Conservation (phyloP, 192 early-diverging fungal species). For the Backusella macrospora region DNA sequence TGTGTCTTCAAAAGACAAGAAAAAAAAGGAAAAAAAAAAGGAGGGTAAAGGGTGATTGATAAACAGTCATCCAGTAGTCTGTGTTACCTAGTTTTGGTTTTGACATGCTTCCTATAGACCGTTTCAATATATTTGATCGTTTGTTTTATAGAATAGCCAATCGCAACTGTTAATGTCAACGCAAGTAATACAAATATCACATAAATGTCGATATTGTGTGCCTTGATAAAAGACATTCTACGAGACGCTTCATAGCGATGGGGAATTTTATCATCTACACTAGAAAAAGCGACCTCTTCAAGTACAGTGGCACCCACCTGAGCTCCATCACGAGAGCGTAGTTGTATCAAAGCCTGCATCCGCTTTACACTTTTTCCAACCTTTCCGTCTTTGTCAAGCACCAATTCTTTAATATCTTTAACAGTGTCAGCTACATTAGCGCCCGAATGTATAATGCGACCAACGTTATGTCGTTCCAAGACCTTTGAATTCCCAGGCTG, state of each 20-base stretch:
- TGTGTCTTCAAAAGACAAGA: too few relatives aligned
- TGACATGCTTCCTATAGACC: not conserved
- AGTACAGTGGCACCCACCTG: conserved; percentile 16
- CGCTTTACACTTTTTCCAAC: not conserved
- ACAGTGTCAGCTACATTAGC: not conserved
- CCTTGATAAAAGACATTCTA: conserved; percentile 25
- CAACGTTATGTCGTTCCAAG: not conserved
- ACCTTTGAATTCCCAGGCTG: conserved; percentile 23
- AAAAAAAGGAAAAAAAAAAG: too few relatives aligned
- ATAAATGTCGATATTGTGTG: conserved; percentile 28
- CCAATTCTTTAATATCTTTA: not conserved
- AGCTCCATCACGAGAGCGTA: conserved; percentile 2
- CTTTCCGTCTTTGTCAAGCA: not conserved
- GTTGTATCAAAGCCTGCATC: conserved; percentile 12
- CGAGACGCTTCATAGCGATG: conserved; percentile 24
- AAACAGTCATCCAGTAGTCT: too few relatives aligned
- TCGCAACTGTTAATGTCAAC: not conserved
- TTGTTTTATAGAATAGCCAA: not conserved
- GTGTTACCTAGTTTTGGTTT: not conserved
- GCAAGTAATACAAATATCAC: not conserved
- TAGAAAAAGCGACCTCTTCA: conserved; percentile 30
- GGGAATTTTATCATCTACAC: conserved; percentile 7
- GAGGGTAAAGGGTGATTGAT: too few relatives aligned
- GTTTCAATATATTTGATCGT: not conserved
- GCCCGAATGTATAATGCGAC: not conserved